Percentiles rank a stretch among this genome's conserved stretches.
Conservation (phyloP, 106 monocot species). For the Posidonia australis region DNA sequence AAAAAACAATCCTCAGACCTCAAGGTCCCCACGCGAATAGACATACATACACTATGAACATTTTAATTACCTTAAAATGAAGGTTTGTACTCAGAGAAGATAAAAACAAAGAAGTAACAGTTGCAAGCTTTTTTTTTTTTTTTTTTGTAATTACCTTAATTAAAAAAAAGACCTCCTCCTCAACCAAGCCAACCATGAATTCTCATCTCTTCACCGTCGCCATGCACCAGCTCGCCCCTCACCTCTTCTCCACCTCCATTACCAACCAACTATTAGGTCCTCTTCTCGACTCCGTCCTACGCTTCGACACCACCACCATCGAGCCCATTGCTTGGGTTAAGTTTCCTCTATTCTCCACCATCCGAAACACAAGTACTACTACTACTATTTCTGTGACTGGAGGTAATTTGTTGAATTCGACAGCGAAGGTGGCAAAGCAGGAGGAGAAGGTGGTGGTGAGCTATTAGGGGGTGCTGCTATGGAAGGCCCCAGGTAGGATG, state of each 20-base stretch:
- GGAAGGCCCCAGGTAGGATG: constrained; percentile 38
- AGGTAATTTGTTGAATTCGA: neutral
- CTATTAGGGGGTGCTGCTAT: constrained; percentile 43
- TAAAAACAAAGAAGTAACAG: no score
- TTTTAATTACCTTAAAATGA: no score
- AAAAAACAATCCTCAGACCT: no score
- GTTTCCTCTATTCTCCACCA: neutral
- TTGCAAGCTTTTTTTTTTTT: no score
- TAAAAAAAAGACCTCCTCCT: no score
- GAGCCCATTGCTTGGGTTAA: neutral
- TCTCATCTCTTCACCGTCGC: constrained; percentile 3
- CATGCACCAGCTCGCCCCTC: constrained; percentile 17
- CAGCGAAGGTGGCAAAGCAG: constrained; percentile 3
- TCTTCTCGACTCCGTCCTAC: neutral
- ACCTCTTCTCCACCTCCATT: constrained; percentile 13
- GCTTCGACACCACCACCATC: neutral
- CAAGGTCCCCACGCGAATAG: no score
- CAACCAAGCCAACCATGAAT: neutral
- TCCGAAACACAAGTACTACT: constrained; percentile 7
- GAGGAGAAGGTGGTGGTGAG: constrained; percentile 26
- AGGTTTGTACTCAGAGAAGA: no score
- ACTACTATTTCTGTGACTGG: neutral
- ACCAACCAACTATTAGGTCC: neutral
- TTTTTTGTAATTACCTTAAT: no score
- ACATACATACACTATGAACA: no score